Evolutionary conservation across 2,329 filamentous ascomycete genomes (phyloP).

Genomic region (Pseudopyricularia cyperi): DNA sequence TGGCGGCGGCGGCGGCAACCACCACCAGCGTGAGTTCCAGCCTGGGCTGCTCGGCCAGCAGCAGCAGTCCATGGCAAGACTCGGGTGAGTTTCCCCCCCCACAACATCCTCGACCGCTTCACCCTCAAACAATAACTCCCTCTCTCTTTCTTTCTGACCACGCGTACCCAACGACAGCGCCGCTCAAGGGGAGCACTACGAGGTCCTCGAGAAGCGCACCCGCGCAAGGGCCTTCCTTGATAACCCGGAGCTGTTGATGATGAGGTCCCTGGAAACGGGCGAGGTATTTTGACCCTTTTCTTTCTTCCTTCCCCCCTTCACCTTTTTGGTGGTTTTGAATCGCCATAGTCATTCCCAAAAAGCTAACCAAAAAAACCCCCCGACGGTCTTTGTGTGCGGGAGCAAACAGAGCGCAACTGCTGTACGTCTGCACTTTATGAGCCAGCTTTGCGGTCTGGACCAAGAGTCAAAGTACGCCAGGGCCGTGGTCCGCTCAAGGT

Average conservation of each 20-base stretch:
- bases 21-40: not conserved
- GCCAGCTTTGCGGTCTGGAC: constrained; percentile 34
- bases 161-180: not conserved
- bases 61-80: not conserved
- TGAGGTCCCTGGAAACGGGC: constrained; percentile 38
- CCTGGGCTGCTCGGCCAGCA: not conserved
- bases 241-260: constrained; percentile 44
- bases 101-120: no score
- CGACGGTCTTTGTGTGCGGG: not conserved
- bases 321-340: not conserved
- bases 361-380: not conserved
- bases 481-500: not conserved
- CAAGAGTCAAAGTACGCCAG: constrained; percentile 2
- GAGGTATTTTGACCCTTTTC: constrained; percentile 29
- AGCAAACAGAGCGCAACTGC: constrained; percentile 36
- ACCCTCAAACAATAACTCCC: no score
- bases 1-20: no score
- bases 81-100: not conserved
- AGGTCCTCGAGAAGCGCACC: constrained; percentile 27
- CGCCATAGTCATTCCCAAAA: not conserved
- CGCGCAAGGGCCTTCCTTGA: constrained; percentile 41
- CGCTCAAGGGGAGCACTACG: constrained; percentile 22
- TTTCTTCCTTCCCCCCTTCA: not conserved
- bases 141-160: not conserved
- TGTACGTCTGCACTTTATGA: constrained; percentile 42